Evolutionary conservation across 1,284 basidiomycete genomes (phyloP), one percentile per base, ranked within the genome.

Genomic region (Taiwanofungus camphoratus): DNA sequence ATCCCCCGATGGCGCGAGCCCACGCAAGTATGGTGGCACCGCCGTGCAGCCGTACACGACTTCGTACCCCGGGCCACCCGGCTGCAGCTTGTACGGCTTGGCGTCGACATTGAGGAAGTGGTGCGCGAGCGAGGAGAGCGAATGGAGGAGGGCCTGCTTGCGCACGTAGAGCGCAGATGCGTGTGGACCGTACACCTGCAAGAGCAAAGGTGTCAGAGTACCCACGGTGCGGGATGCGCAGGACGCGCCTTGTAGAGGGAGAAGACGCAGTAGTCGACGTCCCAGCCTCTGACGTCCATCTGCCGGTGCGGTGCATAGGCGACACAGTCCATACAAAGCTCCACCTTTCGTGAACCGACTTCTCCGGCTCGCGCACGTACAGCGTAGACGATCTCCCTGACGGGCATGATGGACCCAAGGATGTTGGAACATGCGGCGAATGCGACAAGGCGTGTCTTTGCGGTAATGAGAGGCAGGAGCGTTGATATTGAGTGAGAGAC

Each of bases 381-480:
- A 4, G 75, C 73, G n/a, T 62, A 60, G 4, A 77, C 68, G 16
- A 79, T 62, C 9, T 74, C 72, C 44, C 77, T 73, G 13, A 89
- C 74, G 0, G 82, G 79, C 6, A 79, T 68, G 27, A 86, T 62
- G 4, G 76, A 74, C 1, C 87, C 87, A 11, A 89, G 71, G 41
- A 90, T 73, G 57, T 91, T 90, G 2, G 85, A 88, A 52, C 79
- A 85, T 2, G 78, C 86, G 0, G 81, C 77, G 61, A 89, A 79
- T 0, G 87, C 82, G 30, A 89, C 73, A 36, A 90, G 66, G 2
- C 85, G 77, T 15, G 87, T 90, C 53, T 73, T 77, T 6, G 69
- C 45, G 0, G 77, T 73, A 50, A 90, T 71, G 15, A 89, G 68
- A 1, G 76, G 71, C 11, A 81, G 60, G 1, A 89, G 70, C n/a